phyloP scores from a whole-genome alignment of 768 basidiomycete genomes.

The Pisolithus tinctorius region DNA sequence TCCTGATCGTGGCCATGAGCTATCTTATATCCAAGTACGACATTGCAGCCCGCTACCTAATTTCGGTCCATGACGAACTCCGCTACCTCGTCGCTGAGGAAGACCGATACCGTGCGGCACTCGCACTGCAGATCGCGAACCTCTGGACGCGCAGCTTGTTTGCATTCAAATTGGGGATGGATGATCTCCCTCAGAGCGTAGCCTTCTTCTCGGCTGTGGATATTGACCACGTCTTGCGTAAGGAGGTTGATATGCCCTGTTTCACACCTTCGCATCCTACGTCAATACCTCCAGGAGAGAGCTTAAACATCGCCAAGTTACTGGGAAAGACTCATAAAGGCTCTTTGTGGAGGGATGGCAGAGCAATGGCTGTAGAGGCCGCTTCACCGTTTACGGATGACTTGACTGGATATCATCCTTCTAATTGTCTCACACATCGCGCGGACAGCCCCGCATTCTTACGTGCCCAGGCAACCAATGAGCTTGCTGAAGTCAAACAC shows the following conservation, averaged over 20 bases:
- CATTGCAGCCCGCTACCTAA: conserved; percentile 87
- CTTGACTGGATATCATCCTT: conserved; percentile 40
- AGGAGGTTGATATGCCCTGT: conserved; percentile 95
- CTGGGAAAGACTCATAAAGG: conserved; percentile 67
- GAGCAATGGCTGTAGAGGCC: conserved; percentile 39
- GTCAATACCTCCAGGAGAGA: conserved; percentile 84
- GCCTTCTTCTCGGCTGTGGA: conserved; percentile 98
- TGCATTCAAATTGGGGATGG: conserved; percentile 90
- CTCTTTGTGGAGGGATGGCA: conserved; percentile 54
- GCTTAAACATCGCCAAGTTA: conserved; percentile 60
- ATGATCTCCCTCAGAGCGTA: conserved; percentile 90
- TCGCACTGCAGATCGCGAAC: conserved; percentile 93
- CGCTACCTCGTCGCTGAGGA: conserved; percentile 87
- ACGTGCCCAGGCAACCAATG: conserved; percentile 68
- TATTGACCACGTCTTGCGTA: conserved; percentile 82
- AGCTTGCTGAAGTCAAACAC: conserved; percentile 64
- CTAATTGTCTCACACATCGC: conserved; percentile 62
- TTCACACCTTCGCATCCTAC: conserved; percentile 86
- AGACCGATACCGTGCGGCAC: conserved; percentile 84
- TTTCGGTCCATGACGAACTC: conserved; percentile 96
- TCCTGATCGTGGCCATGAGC: conserved; percentile 93
- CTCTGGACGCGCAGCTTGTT: conserved; percentile 92
- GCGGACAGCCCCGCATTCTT: conserved; percentile 60
- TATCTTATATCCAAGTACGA: conserved; percentile 73
- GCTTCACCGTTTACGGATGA: background rate